Evolutionary conservation across 202 grass and related monocot genomes (phyloP).

Genomic region (Schoenoplectus triqueter): DNA sequence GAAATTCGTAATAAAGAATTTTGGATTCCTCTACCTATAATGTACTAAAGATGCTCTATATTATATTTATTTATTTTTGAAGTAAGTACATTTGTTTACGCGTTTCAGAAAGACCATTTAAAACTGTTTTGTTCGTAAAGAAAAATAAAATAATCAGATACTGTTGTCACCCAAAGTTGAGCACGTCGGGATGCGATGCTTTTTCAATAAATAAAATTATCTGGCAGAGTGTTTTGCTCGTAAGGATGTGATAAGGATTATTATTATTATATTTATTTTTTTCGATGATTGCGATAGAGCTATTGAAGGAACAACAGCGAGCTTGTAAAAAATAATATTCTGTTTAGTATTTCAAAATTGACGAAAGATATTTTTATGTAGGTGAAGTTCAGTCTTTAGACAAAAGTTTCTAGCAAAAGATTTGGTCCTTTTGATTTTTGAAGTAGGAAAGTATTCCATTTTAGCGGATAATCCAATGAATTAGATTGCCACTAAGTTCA

Average conservation of each 20-base stretch:
- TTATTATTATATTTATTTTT: neutral
- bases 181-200: neutral
- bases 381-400: neutral
- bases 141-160: too few species aligned
- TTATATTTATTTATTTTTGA: too few species aligned
- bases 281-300: neutral
- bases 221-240: neutral
- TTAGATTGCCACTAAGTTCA: neutral
- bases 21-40: too few species aligned
- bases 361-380: neutral
- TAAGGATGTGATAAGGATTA: conserved; percentile 2
- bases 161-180: conserved; percentile 21
- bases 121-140: too few species aligned
- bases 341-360: neutral
- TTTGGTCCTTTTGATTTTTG: neutral
- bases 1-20: too few species aligned
- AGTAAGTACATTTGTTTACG: too few species aligned
- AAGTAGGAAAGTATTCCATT: neutral
- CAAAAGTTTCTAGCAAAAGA: neutral
- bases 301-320: neutral
- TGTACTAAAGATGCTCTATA: too few species aligned
- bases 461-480: neutral
- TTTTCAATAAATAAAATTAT: conserved; percentile 28
- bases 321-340: conserved; percentile 9
- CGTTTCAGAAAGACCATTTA: too few species aligned